Base-by-base conservation (phyloP, 352 stramenopile genomes). In the Aphanomyces astaci region DNA sequence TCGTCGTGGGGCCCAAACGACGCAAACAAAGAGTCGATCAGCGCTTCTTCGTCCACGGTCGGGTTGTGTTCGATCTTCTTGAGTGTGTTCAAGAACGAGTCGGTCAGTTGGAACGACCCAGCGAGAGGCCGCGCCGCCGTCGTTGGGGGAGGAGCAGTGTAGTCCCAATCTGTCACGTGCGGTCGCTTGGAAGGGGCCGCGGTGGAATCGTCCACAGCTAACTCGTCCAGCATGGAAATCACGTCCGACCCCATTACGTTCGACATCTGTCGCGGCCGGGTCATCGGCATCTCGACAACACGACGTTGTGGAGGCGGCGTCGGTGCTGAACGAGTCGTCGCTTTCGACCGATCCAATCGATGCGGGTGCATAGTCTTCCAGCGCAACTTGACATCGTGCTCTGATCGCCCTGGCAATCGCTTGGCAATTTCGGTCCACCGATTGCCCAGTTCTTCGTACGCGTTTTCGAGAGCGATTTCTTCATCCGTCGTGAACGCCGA, bases 371-470 rank as follows among this genome's bases (percentile, higher is more conserved):
- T 64, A 17, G 80, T 76, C 67, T 94, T 94, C 85, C 85, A 94
- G 30, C 83, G 76, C 63, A 89, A 73, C 66, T 94, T 94, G 1
- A 94, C 77, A 11, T 84, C 83, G 66, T 94, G 83, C 72, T 90
- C 85, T 7, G 85, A 90, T 17, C 85, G 83, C 28, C 85, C 88
- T 40, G 82, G 82, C 25, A 96, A 67, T 1, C 89, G 72, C 63
- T 90, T 81, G 0, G 88, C 88, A 28, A 96, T 94, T 56, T 91
- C 80, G 11, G 88, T 92, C 88, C 88, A 96, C 31, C 85, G 83
- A 66, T 94, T 95, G 32, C 88, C 88, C 33, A 89, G 82, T 56
- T 85, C 88, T 30, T 91, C 76, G 57, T 95, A 91, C 10, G 89
- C 80, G 40, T 88, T 75, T 63, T 89, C 73, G 32, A 96, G 86